These are phyloP conservation scores for Stevia rebaudiana DNA, from an alignment of 140 eudicot genomes.

Conservation along the genomic window DNA sequence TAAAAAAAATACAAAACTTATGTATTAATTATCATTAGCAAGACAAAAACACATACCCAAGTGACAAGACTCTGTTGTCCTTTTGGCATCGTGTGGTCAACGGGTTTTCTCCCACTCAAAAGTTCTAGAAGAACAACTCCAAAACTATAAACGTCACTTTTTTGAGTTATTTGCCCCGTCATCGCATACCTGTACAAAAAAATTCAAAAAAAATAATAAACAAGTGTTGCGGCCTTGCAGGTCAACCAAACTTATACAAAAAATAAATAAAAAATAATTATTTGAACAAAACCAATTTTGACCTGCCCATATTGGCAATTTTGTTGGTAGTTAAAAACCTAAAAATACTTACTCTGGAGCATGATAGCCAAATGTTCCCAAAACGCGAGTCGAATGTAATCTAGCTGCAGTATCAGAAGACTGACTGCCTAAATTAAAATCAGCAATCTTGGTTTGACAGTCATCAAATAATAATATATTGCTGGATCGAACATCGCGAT, in stretches of 20 bases:
- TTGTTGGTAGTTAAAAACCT: not conserved
- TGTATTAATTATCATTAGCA: slow-evolving; percentile 7
- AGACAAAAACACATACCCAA: slow-evolving; percentile 40
- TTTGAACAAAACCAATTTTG: not conserved
- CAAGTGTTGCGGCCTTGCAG: not conserved
- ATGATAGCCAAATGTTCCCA: slow-evolving; percentile 92
- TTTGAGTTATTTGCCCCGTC: slow-evolving; percentile 73
- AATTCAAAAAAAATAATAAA: no score
- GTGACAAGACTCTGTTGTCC: slow-evolving; percentile 87
- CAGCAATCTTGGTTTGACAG: slow-evolving; percentile 70
- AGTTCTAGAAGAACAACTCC: slow-evolving; percentile 72
- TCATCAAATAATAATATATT: slow-evolving; percentile 72
- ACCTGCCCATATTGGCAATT: not conserved
- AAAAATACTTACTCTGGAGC: slow-evolving; percentile 79
- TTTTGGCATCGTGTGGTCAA: slow-evolving; percentile 81
- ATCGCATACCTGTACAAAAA: slow-evolving; percentile 54
- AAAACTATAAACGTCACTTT: slow-evolving; percentile 75
- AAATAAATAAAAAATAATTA: not conserved
- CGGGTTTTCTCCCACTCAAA: slow-evolving; percentile 72
- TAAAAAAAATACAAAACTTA: not conserved
- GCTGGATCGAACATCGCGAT: slow-evolving; percentile 89
- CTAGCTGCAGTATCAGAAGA: slow-evolving; percentile 89
- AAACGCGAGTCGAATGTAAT: slow-evolving; percentile 76
- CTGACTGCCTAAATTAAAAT: slow-evolving; percentile 71
- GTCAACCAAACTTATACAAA: not conserved